Evolutionary conservation across 2,329 filamentous ascomycete genomes (phyloP), one percentile per base, ranked within the genome.

Genomic region (Ophiostoma sp.): DNA sequence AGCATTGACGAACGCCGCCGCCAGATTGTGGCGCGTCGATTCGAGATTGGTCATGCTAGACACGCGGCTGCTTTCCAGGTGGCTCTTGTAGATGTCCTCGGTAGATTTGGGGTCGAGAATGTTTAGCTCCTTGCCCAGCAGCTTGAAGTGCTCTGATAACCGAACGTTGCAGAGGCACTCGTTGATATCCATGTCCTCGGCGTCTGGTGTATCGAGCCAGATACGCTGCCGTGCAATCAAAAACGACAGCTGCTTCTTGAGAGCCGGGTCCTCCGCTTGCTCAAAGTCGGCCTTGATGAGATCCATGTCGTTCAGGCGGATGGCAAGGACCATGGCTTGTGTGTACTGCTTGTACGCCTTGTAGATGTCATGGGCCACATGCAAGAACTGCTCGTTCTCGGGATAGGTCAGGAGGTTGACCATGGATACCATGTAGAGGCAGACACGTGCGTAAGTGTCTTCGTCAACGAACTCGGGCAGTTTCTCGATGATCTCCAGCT

Each of bases 41-140:
- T 99, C 95, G 64, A 96, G 87, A 76, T 97, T 97, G 11, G 94
- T 97, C 80, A 97, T 86, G 47, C 93, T 93, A 38, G 92, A 92
- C 67, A 96, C 95, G 71, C 96, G 87, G 74, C 89, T 96, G 81
- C 91, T 98, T 80, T 99, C 95, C 5, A 99, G 85, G 79, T 99
- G 95, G 76, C 93, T 97, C 83, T 99, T 99, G 85, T 99, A 99
- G 75, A 99, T 99, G 75, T 99, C 96, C 77, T 99, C 95, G 0
- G 94, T 96, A 60, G 92, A 91, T 82, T 97, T 98, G 47, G 95
- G 95, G 72, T 99, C 95, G 58, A 98, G 83, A 66, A 99, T 94
- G 78, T 99, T 98, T 67, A 99, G 84, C 78, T 99, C 95, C 80
- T 97, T 97, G 69, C 89, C 96, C 44, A 99, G 83, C 5, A 90